Percentiles rank a stretch among this genome's conserved stretches.
These are phyloP conservation scores for Calonectria pseudoreteaudii DNA, from an alignment of 2,329 filamentous ascomycete species.

Conservation along the genomic window DNA sequence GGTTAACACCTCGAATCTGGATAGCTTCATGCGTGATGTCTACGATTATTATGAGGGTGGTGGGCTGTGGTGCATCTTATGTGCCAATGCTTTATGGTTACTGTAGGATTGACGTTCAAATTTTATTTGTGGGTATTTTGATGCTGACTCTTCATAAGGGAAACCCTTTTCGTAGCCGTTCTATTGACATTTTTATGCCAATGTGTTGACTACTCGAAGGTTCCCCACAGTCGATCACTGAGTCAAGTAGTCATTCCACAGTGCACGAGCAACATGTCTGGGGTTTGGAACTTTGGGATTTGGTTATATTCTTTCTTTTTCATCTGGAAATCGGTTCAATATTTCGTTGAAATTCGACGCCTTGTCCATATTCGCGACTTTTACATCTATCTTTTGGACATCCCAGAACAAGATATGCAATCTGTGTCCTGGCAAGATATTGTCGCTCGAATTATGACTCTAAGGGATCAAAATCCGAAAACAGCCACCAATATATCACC, in stretches of 20 bases:
- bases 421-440: constrained; percentile 95
- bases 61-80: constrained; percentile 86
- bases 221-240: constrained; percentile 73
- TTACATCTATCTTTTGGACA: constrained; percentile 83
- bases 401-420: constrained; percentile 87
- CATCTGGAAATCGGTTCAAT: constrained; percentile 82
- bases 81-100: constrained; percentile 78
- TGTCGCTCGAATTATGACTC: constrained; percentile 84
- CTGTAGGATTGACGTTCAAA: constrained; percentile 62
- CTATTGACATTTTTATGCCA: constrained; percentile 87
- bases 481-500: constrained; percentile 71
- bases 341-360: constrained; percentile 78
- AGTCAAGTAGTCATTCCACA: constrained; percentile 72
- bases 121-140: no score
- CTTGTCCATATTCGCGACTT: constrained; percentile 86
- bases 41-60: constrained; percentile 89
- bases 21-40: constrained; percentile 86
- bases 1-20: constrained; percentile 90
- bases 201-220: constrained; percentile 83
- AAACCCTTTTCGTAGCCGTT: constrained; percentile 83
- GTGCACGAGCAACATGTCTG: constrained; percentile 82
- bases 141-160: constrained; percentile 58
- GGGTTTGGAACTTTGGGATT: constrained; percentile 79
- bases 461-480: constrained; percentile 88
- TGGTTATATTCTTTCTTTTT: constrained; percentile 91